Base-by-base conservation (phyloP, 495 filamentous ascomycete genomes). In the Lasiosphaeriaceae sp. region DNA sequence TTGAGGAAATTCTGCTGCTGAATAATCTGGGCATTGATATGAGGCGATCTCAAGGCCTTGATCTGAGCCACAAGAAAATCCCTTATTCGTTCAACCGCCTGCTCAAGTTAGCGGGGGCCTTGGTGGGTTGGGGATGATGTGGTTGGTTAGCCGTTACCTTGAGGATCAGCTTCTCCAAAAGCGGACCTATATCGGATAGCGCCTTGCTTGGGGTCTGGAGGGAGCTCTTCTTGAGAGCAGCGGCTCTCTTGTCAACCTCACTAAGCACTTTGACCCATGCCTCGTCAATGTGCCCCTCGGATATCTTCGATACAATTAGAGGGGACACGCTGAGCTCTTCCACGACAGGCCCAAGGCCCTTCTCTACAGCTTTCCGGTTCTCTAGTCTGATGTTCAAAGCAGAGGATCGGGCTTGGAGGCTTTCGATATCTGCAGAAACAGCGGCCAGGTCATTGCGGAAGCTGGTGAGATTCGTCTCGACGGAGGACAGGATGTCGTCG, bases 351-450 rank as follows among this genome's bases (percentile, higher is more conserved):
- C 89, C 95, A 11, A 98, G 76, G 1, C 89, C 76, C 69, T 89
- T 91, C 71, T 98, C 94, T 8, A 97, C 91, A 19, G 86, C 82
- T 62, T 88, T 91, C 21, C 94, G 78, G 63, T 97, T 97, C 64
- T 93, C 88, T 31, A 97, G 73, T 69, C 90, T 85, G n/a, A 86
- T 83, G 61, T 92, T 97, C 58, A 98, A 70, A 31, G 87, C 83
- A 5, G 85, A 83, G 2, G 94, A 97, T 17, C 92, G 85, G 31
- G 86, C 83, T 70, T 98, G 94, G 17, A 98, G 76, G 14, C 83
- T 90, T 72, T 98, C 95, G 24, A 98, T 98, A 66, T 98, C 94
- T 3, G 90, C 85, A 9, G 94, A 96, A 6, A 98, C 95, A 2
- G 83, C 82, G 3, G 90, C 92, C 14, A 98, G 79, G 68, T 98